A percentile compares a stretch with the other conserved stretches of the same genome.
Conservation (phyloP, 1,284 basidiomycete genomes). For the Inonotus obliquus region DNA sequence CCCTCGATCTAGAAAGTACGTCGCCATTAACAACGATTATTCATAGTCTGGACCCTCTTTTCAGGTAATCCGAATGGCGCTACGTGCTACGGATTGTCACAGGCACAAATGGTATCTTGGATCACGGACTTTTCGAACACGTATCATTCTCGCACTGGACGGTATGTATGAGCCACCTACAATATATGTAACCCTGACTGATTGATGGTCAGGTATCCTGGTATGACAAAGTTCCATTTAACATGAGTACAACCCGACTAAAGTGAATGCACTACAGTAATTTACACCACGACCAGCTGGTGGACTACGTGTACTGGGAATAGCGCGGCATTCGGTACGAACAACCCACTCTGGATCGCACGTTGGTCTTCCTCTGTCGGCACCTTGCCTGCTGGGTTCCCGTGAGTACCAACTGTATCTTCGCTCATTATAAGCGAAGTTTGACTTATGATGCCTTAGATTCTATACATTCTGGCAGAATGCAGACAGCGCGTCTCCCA, state of each 20-base stretch:
- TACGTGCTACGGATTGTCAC: constrained; percentile 53
- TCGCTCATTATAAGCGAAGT: background rate
- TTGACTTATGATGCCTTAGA: constrained; percentile 24
- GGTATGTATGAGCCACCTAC: constrained; percentile 29
- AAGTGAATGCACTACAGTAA: constrained; percentile 32
- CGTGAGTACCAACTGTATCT: constrained; percentile 22
- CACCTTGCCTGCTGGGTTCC: constrained; percentile 53
- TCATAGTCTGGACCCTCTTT: background rate
- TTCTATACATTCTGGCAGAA: constrained; percentile 63
- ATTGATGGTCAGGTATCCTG: constrained; percentile 31
- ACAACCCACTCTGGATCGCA: constrained; percentile 59
- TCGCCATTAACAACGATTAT: background rate
- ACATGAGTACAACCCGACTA: background rate
- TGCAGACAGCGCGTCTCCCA: constrained; percentile 41
- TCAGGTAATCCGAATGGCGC: constrained; percentile 45
- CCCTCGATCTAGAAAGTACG: constrained; percentile 61
- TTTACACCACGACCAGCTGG: constrained; percentile 64
- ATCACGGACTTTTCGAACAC: constrained; percentile 58
- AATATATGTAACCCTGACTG: constrained; percentile 15
- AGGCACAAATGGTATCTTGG: constrained; percentile 57
- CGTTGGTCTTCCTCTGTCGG: constrained; percentile 45
- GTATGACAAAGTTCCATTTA: constrained; percentile 20
- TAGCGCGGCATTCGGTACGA: constrained; percentile 42
- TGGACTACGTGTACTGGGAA: constrained; percentile 64
- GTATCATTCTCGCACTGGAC: constrained; percentile 47